Percentiles rank a stretch among this genome's conserved stretches.
Evolutionary conservation across 345 rosid species (phyloP).

Genomic region (Adansonia digitata): DNA sequence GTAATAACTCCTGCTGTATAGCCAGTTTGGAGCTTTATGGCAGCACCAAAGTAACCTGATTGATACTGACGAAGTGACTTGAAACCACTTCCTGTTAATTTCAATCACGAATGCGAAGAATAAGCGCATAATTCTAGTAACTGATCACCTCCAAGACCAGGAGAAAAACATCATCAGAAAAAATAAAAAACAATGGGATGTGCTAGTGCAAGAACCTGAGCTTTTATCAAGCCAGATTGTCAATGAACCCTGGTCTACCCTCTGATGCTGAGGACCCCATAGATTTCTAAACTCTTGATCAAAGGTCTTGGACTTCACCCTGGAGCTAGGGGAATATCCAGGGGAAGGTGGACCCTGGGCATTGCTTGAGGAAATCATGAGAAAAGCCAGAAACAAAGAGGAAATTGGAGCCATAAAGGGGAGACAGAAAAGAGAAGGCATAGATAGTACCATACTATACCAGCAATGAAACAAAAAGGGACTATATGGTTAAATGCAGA

Average conservation of each 20-base stretch:
- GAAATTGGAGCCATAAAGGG: slow-evolving; percentile 38
- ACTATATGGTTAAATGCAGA: not conserved
- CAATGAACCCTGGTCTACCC: slow-evolving; percentile 44
- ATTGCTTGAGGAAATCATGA: slow-evolving; percentile 18
- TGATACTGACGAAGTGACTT: slow-evolving; percentile 60
- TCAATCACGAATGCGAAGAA: slow-evolving; percentile 1
- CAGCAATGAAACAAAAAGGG: not conserved
- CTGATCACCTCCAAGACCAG: too few relatives aligned
- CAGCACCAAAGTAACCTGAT: slow-evolving; percentile 83
- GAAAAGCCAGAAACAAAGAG: slow-evolving; percentile 20
- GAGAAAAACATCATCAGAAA: not conserved
- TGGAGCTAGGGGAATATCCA: slow-evolving; percentile 72
- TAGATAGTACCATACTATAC: not conserved
- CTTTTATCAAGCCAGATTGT: slow-evolving; percentile 73
- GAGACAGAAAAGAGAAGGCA: not conserved
- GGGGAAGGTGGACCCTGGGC: slow-evolving; percentile 76
- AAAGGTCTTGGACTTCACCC: slow-evolving; percentile 38
- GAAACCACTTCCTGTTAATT: slow-evolving; percentile 85
- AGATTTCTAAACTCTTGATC: slow-evolving; percentile 45
- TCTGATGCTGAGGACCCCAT: slow-evolving; percentile 93
- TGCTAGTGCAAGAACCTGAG: slow-evolving; percentile 38
- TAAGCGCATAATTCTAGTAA: not conserved
- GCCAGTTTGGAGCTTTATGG: slow-evolving; percentile 80
- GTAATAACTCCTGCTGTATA: slow-evolving; percentile 94
- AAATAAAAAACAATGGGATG: not conserved